phyloP scores from a whole-genome alignment of 1,284 basidiomycete species.

The Trametes hirsuta region DNA sequence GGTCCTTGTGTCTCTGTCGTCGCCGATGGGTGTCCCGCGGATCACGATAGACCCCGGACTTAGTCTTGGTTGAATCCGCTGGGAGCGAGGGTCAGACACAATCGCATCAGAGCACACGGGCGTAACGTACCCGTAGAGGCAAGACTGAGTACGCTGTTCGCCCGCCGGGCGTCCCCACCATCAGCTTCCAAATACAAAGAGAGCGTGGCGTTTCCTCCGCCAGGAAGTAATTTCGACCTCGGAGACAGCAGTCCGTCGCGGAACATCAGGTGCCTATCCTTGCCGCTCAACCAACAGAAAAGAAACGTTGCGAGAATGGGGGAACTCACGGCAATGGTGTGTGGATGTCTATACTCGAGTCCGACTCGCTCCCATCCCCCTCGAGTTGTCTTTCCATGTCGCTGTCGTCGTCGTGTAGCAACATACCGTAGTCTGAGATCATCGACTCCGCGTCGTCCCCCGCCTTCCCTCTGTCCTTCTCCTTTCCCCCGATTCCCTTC shows the following conservation, averaged over 20 bases:
- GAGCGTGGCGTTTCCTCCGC: conserved; percentile 17
- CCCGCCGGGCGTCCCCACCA: conserved; percentile 16
- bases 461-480: conserved; percentile 8
- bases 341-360: conserved; percentile 76
- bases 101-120: not conserved
- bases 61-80: conserved; percentile 50
- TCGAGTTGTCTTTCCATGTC: conserved; percentile 37
- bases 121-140: conserved; percentile 28
- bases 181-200: conserved; percentile 26
- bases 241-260: conserved; percentile 76
- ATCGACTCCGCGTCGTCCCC: conserved; percentile 25
- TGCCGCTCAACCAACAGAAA: not conserved
- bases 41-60: conserved; percentile 62
- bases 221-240: conserved; percentile 63
- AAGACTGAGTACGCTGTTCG: conserved; percentile 33
- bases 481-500: conserved; percentile 17
- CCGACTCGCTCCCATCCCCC: conserved; percentile 51
- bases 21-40: conserved; percentile 65
- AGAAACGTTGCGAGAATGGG: not conserved
- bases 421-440: conserved; percentile 26
- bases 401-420: conserved; percentile 30
- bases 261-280: conserved; percentile 67
- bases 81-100: not conserved
- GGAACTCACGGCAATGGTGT: conserved; percentile 75
- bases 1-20: conserved; percentile 71